Evolutionary conservation across 108 stramenopile species (phyloP).

Genomic region (Cyclotella baltica): DNA sequence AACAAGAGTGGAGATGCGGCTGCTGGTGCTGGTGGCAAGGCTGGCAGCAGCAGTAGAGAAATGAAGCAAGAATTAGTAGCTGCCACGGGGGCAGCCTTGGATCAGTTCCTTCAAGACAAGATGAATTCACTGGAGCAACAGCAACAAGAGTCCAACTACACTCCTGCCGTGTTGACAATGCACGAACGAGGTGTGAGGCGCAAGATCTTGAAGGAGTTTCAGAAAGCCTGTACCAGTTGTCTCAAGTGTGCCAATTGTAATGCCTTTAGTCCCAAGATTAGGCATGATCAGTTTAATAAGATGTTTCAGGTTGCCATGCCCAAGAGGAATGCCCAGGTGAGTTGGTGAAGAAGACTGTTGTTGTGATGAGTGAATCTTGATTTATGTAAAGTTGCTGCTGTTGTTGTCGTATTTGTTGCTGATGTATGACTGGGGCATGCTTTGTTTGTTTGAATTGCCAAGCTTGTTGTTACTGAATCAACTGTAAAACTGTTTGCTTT

Average conservation of each 20-base stretch:
- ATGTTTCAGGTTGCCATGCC: constrained; percentile 83
- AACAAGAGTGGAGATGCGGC: background rate
- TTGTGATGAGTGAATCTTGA: background rate
- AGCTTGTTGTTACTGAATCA: background rate
- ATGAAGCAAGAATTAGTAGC: constrained; percentile 7
- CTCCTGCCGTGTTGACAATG: constrained; percentile 29
- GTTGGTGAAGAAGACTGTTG: background rate
- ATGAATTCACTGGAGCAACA: background rate
- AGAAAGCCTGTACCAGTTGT: constrained; percentile 57
- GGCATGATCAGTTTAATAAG: constrained; percentile 96
- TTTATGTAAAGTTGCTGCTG: too few species aligned
- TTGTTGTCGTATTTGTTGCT: too few species aligned
- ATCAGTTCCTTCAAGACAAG: background rate
- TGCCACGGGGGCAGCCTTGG: background rate
- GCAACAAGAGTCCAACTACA: background rate
- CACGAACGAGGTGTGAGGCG: constrained; percentile 77
- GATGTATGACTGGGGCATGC: background rate
- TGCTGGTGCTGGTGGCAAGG: constrained; percentile 15
- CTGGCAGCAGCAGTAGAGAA: constrained; percentile 3
- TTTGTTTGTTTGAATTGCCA: background rate
- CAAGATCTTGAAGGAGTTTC: constrained; percentile 76
- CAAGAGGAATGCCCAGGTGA: constrained; percentile 28
- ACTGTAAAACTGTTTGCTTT: too few species aligned
- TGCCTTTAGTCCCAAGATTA: constrained; percentile 85
- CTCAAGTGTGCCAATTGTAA: constrained; percentile 91